Conservation (phyloP, 2,329 filamentous ascomycete genomes). For the Alternaria hordeiaustralica region DNA sequence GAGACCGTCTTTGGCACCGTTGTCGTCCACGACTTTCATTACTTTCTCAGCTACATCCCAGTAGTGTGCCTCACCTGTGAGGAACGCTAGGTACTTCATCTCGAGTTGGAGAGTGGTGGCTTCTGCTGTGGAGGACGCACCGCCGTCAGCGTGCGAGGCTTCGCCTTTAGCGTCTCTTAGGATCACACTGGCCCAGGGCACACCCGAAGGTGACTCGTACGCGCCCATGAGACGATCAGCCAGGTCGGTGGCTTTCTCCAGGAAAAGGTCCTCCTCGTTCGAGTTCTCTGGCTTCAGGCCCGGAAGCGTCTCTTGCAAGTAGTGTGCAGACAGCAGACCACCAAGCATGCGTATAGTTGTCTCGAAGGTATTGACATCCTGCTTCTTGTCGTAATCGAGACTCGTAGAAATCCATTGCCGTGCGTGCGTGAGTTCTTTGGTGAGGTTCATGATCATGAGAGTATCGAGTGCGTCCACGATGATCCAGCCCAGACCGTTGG, state of each 20-base stretch:
- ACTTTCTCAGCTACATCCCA: slow-evolving; percentile 93
- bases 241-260: slow-evolving; percentile 94
- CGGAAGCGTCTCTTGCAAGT: slow-evolving; percentile 84
- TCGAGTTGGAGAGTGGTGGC: slow-evolving; percentile 91
- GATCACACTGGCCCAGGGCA: slow-evolving; percentile 91
- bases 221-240: slow-evolving; percentile 86
- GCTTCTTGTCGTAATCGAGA: slow-evolving; percentile 86
- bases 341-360: slow-evolving; percentile 98
- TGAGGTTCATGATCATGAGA: slow-evolving; percentile 97
- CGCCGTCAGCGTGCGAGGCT: slow-evolving; percentile 80
- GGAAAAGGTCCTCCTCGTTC: slow-evolving; percentile 85
- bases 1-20: slow-evolving; percentile 78
- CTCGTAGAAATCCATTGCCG: slow-evolving; percentile 85
- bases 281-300: slow-evolving; percentile 76
- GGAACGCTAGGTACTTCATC: slow-evolving; percentile 94
- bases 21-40: slow-evolving; percentile 88
- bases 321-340: slow-evolving; percentile 89
- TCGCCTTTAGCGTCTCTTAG: slow-evolving; percentile 78
- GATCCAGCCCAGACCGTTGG: slow-evolving; percentile 93
- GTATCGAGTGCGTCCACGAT: slow-evolving; percentile 96
- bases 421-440: slow-evolving; percentile 80
- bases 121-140: slow-evolving; percentile 93
- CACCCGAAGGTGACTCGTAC: slow-evolving; percentile 84
- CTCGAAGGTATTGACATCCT: slow-evolving; percentile 97
- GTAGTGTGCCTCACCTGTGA: slow-evolving; percentile 90